Conservation (phyloP, 768 basidiomycete genomes). For the Boletus speciosus region DNA sequence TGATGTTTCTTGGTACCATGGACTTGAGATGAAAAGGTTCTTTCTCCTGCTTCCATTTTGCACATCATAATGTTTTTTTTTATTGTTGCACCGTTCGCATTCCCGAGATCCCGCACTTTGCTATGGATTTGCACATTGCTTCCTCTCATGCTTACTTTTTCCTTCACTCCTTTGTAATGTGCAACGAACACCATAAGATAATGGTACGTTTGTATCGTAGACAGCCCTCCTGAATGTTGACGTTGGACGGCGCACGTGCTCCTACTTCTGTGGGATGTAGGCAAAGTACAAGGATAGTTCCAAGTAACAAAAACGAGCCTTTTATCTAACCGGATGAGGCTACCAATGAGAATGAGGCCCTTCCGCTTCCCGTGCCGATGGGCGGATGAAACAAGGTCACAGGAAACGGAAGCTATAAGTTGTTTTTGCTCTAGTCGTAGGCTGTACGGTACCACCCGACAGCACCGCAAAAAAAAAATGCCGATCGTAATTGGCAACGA, state of each 20-base stretch:
- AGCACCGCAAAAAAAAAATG: too few relatives aligned
- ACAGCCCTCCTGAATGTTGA: slow-evolving; percentile 10
- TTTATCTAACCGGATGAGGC: too few relatives aligned
- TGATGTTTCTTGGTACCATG: slow-evolving; percentile 25
- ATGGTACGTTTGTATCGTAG: slow-evolving; percentile 32
- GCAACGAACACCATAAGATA: slow-evolving; percentile 15
- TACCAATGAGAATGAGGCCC: too few relatives aligned
- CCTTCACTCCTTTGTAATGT: slow-evolving; percentile 21
- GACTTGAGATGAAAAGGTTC: slow-evolving; percentile 11
- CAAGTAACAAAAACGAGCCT: too few relatives aligned
- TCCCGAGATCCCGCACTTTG: slow-evolving; percentile 15
- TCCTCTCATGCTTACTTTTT: slow-evolving; percentile 15
- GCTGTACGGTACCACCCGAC: too few relatives aligned
- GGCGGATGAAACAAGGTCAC: too few relatives aligned
- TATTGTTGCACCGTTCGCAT: slow-evolving; percentile 12
- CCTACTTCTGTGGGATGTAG: too few relatives aligned
- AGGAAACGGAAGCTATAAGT: too few relatives aligned
- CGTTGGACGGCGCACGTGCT: not conserved
- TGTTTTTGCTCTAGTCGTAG: too few relatives aligned
- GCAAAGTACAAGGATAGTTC: too few relatives aligned
- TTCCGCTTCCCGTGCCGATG: too few relatives aligned
- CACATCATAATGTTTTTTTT: slow-evolving; percentile 12
- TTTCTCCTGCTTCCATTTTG: slow-evolving; percentile 14
- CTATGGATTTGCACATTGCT: slow-evolving; percentile 29
- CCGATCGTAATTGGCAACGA: too few relatives aligned